Conservation (phyloP, 2,329 filamentous ascomycete species). For the Ascochyta pisi region DNA sequence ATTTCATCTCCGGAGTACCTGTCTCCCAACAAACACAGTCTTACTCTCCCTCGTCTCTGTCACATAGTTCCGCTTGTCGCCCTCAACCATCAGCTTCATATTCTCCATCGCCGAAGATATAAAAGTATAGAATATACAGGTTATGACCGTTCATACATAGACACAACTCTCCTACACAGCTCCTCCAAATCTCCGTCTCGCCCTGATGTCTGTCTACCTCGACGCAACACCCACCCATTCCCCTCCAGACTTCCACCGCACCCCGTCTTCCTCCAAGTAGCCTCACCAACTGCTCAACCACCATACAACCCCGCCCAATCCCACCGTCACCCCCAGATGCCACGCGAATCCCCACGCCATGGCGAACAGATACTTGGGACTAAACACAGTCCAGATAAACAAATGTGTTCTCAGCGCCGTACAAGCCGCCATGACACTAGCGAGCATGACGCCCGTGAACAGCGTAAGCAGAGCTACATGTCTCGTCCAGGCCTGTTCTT, state of each 20-base stretch:
- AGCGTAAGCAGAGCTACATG: conserved; percentile 72
- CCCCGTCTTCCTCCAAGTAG: not conserved
- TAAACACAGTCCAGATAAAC: conserved; percentile 99
- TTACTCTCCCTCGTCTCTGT: too few species aligned
- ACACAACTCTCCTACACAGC: too few species aligned
- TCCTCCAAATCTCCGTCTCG: too few species aligned
- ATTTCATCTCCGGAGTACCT: too few species aligned
- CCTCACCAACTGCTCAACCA: conserved; percentile 39
- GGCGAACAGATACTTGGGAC: conserved; percentile 92
- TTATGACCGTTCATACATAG: too few species aligned
- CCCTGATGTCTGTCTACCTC: too few species aligned
- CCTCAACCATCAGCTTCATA: too few species aligned
- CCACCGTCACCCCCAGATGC: conserved; percentile 65
- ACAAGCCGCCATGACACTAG: conserved; percentile 87
- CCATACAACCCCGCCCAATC: conserved; percentile 46
- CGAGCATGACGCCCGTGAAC: conserved; percentile 70
- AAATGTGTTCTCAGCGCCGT: conserved; percentile 83
- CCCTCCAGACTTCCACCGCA: not conserved
- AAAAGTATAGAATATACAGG: too few species aligned
- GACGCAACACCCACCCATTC: not conserved
- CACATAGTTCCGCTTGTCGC: too few species aligned
- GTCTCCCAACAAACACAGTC: too few species aligned
- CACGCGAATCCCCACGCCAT: conserved; percentile 87
- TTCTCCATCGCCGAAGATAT: too few species aligned
- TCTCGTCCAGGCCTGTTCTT: conserved; percentile 18